These are phyloP conservation scores for Phytophthora agathidicida DNA, from an alignment of 352 stramenopile genomes.

Conservation along the genomic window DNA sequence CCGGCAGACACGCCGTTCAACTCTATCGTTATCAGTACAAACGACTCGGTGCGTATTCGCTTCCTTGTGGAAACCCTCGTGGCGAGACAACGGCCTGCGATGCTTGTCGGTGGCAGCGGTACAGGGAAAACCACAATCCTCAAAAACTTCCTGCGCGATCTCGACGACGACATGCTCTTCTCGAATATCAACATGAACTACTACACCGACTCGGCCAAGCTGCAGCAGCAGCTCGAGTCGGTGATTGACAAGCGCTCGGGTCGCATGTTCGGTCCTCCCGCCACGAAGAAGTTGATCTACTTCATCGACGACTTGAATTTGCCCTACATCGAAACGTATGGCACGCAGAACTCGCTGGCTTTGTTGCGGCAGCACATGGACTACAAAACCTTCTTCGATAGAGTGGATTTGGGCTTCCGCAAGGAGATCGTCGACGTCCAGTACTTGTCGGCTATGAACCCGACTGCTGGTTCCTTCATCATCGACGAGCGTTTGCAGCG, in stretches of 20 bases:
- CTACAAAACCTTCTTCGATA: conserved; percentile 96
- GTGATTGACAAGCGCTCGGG: conserved; percentile 97
- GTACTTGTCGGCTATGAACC: conserved; percentile 97
- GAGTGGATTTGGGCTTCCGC: conserved; percentile 95
- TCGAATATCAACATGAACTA: conserved; percentile 99
- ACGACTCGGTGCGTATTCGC: conserved; percentile 95
- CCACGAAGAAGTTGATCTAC: conserved; percentile 96
- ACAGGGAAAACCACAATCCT: conserved; percentile 98
- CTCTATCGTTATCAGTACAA: conserved; percentile 96
- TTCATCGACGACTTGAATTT: conserved; percentile 98
- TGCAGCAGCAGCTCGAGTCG: conserved; percentile 96
- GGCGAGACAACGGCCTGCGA: conserved; percentile 92
- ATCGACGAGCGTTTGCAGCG: conserved; percentile 96
- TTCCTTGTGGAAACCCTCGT: conserved; percentile 96
- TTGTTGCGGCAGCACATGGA: conserved; percentile 97
- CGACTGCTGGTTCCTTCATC: conserved; percentile 96
- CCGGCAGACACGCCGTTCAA: conserved; percentile 96
- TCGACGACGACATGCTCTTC: conserved; percentile 95
- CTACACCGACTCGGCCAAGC: conserved; percentile 94
- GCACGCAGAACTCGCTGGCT: conserved; percentile 96
- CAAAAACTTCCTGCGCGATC: conserved; percentile 93
- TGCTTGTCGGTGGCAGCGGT: conserved; percentile 95
- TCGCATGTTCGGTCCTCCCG: conserved; percentile 94
- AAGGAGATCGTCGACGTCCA: conserved; percentile 97
- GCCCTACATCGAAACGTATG: conserved; percentile 97